Evolutionary conservation across 176 grass and related monocot species (phyloP).

Genomic region (Carex scoparia): DNA sequence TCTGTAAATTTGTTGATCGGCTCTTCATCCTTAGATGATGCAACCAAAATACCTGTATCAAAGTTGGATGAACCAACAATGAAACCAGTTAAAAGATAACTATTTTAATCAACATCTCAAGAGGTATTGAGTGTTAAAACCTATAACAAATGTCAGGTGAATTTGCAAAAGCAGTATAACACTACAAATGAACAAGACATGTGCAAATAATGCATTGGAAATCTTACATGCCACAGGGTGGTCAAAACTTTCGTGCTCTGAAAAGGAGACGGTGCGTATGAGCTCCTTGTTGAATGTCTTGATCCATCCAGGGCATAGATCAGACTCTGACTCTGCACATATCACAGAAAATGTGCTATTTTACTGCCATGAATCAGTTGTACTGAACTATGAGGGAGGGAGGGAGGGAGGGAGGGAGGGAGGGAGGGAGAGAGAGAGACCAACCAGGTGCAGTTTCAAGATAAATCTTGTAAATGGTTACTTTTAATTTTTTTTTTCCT

Average conservation of each 20-base stretch:
- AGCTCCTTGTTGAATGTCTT: slow-evolving; percentile 90
- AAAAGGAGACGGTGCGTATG: slow-evolving; percentile 67
- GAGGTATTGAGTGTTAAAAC: not conserved
- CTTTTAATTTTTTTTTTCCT: not conserved
- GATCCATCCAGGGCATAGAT: slow-evolving; percentile 82
- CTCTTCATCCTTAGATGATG: slow-evolving; percentile 91
- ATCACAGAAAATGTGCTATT: not conserved
- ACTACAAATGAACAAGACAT: not conserved
- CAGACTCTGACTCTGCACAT: slow-evolving; percentile 77
- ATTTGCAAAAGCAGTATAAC: not conserved
- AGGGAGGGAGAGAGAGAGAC: not conserved
- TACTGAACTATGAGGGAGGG: not conserved
- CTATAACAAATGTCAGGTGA: not conserved
- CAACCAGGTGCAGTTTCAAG: not conserved
- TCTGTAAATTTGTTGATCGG: slow-evolving; percentile 81
- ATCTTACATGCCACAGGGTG: slow-evolving; percentile 96
- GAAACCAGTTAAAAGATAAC: not conserved
- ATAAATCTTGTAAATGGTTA: not conserved
- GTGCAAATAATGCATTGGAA: slow-evolving; percentile 20
- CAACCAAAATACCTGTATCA: slow-evolving; percentile 79
- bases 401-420: no score
- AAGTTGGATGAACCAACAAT: slow-evolving; percentile 32
- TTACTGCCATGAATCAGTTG: not conserved
- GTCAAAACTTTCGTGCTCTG: slow-evolving; percentile 95
- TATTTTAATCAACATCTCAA: not conserved